phyloP scores from a whole-genome alignment of 768 basidiomycete species.

The Cystofilobasidium capitatum region DNA sequence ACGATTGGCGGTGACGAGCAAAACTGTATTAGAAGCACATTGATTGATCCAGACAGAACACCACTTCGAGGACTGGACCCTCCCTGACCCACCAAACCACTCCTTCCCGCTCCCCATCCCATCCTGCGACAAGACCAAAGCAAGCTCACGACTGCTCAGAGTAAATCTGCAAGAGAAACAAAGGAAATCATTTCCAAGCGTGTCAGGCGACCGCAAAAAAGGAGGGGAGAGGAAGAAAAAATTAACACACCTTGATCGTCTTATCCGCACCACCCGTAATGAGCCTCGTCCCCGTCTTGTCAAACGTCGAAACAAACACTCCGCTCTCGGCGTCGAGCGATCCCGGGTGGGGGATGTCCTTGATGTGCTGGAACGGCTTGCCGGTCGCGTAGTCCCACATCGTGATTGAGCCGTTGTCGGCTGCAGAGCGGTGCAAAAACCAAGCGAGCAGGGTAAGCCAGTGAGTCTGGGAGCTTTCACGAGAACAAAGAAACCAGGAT shows the following conservation, averaged over 20 bases:
- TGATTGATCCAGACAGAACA: too few species aligned
- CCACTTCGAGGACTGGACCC: too few species aligned
- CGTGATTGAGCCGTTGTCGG: slow-evolving; percentile 80
- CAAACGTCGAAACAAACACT: slow-evolving; percentile 62
- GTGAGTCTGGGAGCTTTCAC: not conserved
- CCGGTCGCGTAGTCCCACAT: slow-evolving; percentile 95
- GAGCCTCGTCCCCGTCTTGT: slow-evolving; percentile 83
- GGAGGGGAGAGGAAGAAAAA: slow-evolving; percentile 9
- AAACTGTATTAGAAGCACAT: too few species aligned
- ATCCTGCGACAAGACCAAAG: not conserved
- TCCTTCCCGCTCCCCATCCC: not conserved
- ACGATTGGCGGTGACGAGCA: too few species aligned
- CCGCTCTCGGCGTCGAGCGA: slow-evolving; percentile 86
- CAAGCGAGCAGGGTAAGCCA: not conserved
- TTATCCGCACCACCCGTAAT: slow-evolving; percentile 92
- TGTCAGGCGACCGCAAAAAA: slow-evolving; percentile 33
- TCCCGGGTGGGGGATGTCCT: slow-evolving; percentile 93
- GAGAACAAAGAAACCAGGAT: not conserved
- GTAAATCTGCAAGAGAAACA: not conserved
- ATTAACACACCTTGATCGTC: slow-evolving; percentile 73
- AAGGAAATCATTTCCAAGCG: slow-evolving; percentile 10
- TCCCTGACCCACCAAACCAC: too few species aligned
- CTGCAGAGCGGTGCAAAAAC: slow-evolving; percentile 42
- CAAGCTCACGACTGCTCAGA: slow-evolving; percentile 10
- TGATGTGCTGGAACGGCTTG: slow-evolving; percentile 84